A percentile compares a stretch with the other conserved stretches of the same genome.
Conservation (phyloP, 2,329 filamentous ascomycete species). For the Beauveria caledonica region DNA sequence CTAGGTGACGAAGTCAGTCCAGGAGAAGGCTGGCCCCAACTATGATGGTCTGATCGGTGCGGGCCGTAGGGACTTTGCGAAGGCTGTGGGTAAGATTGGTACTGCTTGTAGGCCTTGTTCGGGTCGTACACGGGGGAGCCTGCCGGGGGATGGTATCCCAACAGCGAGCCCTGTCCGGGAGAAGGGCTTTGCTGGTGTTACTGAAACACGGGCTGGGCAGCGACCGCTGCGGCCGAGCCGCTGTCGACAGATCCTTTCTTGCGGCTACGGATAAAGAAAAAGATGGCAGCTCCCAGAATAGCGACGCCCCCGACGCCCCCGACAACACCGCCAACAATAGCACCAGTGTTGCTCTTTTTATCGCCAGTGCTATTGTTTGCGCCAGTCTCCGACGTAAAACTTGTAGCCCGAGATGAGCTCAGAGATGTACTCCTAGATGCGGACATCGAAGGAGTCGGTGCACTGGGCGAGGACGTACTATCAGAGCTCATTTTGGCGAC, state of each 20-base stretch:
- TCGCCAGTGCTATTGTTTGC: neutral
- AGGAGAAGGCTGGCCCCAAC: neutral
- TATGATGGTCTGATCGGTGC: neutral
- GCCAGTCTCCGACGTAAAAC: neutral
- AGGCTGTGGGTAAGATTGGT: neutral
- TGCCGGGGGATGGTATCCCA: neutral
- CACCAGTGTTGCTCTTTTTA: neutral
- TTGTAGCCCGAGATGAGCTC: neutral
- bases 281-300: neutral
- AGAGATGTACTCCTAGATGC: neutral
- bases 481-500: neutral
- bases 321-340: constrained; percentile 7
- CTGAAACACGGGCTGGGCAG: constrained; percentile 1
- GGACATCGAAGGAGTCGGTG: neutral
- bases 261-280: constrained; percentile 5
- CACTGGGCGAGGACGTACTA: neutral
- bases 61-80: neutral
- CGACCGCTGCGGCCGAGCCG: neutral
- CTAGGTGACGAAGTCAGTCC: neutral
- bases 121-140: constrained; percentile 2
- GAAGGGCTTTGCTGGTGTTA: neutral
- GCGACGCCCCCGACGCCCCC: constrained; percentile 2
- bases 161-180: neutral
- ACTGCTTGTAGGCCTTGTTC: neutral
- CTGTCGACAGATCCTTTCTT: neutral